Evolutionary conservation across 176 grass and related monocot species (phyloP).

Genomic region (Canna indica): DNA sequence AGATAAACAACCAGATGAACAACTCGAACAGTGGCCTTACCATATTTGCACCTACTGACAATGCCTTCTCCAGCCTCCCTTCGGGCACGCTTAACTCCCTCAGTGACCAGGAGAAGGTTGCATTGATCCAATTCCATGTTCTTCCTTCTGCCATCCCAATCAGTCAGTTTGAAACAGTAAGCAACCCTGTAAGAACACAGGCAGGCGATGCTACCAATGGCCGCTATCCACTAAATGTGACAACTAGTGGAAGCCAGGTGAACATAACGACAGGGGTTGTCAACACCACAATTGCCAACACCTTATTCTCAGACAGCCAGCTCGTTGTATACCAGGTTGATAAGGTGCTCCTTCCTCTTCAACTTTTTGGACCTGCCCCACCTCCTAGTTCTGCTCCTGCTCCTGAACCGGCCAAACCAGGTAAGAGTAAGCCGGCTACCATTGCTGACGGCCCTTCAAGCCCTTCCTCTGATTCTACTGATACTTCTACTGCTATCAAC

Average conservation of each 20-base stretch:
- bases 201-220: slow-evolving; percentile 48
- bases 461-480: slow-evolving; percentile 30
- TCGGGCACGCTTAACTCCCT: slow-evolving; percentile 83
- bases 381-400: slow-evolving; percentile 28
- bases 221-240: slow-evolving; percentile 70
- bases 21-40: slow-evolving; percentile 69
- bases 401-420: slow-evolving; percentile 30
- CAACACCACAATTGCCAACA: slow-evolving; percentile 55
- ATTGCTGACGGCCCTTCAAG: slow-evolving; percentile 24
- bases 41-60: slow-evolving; percentile 87
- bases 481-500: slow-evolving; percentile 29
- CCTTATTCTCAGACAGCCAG: slow-evolving; percentile 43
- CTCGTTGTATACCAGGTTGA: slow-evolving; percentile 65
- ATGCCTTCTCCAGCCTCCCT: slow-evolving; percentile 68
- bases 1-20: slow-evolving; percentile 94
- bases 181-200: slow-evolving; percentile 86
- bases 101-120: slow-evolving; percentile 62
- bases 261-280: slow-evolving; percentile 84
- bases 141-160: slow-evolving; percentile 34
- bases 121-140: slow-evolving; percentile 79
- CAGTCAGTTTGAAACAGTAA: slow-evolving; percentile 73
- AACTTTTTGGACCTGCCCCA: slow-evolving; percentile 41
- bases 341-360: slow-evolving; percentile 61
- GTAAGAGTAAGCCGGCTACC: slow-evolving; percentile 44
- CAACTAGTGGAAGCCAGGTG: slow-evolving; percentile 41